Percentiles rank a stretch among this genome's conserved stretches.
These are phyloP conservation scores for Thielaviopsis euricoi DNA, from an alignment of 2,329 filamentous ascomycete species.

Conservation along the genomic window DNA sequence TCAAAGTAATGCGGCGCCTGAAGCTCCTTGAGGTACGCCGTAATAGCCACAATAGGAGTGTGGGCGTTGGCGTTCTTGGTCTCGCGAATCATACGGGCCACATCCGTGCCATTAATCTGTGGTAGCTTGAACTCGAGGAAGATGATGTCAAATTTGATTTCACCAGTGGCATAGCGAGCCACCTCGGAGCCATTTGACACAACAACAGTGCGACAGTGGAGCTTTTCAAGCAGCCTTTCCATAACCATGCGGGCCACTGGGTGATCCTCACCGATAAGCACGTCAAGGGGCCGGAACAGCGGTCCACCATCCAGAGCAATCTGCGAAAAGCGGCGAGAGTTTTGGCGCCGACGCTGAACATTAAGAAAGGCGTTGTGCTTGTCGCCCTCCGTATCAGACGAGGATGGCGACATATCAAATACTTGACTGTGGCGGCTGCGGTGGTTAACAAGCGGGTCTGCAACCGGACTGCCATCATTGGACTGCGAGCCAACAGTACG, in stretches of 20 bases:
- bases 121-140: conserved; percentile 95
- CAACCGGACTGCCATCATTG: conserved; percentile 72
- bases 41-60: conserved; percentile 91
- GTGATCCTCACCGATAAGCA: conserved; percentile 94
- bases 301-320: conserved; percentile 71
- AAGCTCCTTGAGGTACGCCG: conserved; percentile 92
- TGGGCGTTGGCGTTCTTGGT: conserved; percentile 89
- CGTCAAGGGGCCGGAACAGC: conserved; percentile 76
- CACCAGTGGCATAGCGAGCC: conserved; percentile 82
- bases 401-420: conserved; percentile 91
- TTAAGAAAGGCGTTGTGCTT: conserved; percentile 80
- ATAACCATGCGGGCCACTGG: conserved; percentile 96
- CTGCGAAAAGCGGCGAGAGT: conserved; percentile 82
- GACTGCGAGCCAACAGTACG: conserved; percentile 88
- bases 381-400: conserved; percentile 90
- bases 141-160: conserved; percentile 97
- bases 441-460: conserved; percentile 54
- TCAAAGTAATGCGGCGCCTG: conserved; percentile 94
- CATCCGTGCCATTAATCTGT: conserved; percentile 85
- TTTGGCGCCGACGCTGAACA: conserved; percentile 86
- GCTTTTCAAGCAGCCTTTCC: conserved; percentile 91
- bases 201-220: conserved; percentile 85
- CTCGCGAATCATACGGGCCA: conserved; percentile 93
- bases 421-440: conserved; percentile 87
- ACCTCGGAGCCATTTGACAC: conserved; percentile 83